Evolutionary conservation across 2,329 filamentous ascomycete genomes (phyloP).

Genomic region (Colletotrichum echinochloae): DNA sequence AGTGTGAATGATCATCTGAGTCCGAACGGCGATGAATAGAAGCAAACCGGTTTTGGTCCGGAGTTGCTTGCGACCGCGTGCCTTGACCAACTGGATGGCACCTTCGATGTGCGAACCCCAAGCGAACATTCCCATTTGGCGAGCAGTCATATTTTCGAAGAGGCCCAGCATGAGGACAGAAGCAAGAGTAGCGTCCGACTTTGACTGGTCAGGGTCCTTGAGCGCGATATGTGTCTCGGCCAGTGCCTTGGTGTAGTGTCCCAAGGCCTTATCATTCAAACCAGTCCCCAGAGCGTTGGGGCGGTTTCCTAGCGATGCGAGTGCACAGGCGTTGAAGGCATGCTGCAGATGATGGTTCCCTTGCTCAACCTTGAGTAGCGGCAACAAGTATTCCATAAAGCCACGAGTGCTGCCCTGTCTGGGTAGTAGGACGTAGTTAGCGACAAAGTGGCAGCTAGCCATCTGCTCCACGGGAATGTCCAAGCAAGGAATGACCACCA

Average conservation of each 20-base stretch:
- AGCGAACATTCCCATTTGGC: constrained; percentile 50
- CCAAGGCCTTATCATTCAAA: constrained; percentile 57
- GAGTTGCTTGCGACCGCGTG: constrained; percentile 67
- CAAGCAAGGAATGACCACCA: constrained; percentile 51
- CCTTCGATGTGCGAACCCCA: constrained; percentile 75
- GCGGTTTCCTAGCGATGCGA: constrained; percentile 68
- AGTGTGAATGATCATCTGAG: constrained; percentile 71
- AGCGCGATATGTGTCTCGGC: constrained; percentile 65
- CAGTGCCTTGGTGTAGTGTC: constrained; percentile 67
- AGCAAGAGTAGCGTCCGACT: constrained; percentile 68
- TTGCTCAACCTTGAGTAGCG: constrained; percentile 61
- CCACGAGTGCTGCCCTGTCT: constrained; percentile 63
- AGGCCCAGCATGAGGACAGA: constrained; percentile 70
- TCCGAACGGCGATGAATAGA: constrained; percentile 70
- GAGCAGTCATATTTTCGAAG: constrained; percentile 62
- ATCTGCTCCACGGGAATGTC: constrained; percentile 64
- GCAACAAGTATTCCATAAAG: constrained; percentile 70
- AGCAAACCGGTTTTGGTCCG: constrained; percentile 64
- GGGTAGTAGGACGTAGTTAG: constrained; percentile 70
- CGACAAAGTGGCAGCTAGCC: constrained; percentile 69
- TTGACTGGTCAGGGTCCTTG: constrained; percentile 60
- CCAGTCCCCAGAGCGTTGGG: constrained; percentile 50
- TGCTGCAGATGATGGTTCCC: constrained; percentile 62
- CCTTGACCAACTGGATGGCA: constrained; percentile 70
- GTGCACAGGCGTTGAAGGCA: constrained; percentile 70